phyloP scores from a whole-genome alignment of 148 eudicot genomes.

The Rhododendron kiyosumense region DNA sequence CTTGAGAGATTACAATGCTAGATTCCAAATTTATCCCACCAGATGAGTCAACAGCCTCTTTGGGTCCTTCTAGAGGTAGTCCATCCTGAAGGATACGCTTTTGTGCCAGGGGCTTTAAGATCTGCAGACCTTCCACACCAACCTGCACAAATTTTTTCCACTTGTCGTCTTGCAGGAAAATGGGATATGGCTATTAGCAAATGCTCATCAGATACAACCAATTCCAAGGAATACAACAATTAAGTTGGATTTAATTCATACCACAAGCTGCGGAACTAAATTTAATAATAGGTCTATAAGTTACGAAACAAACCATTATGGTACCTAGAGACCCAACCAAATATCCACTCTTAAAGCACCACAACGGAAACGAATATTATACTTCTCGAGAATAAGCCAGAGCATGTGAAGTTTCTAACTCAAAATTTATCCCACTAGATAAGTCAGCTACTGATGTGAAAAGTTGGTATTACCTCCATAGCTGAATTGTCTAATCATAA shows the following conservation, averaged over 20 bases:
- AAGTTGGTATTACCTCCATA: background rate
- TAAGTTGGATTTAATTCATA: background rate
- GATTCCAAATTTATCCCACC: slow-evolving; percentile 75
- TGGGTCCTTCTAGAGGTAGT: slow-evolving; percentile 24
- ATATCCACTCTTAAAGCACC: background rate
- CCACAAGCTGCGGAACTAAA: background rate
- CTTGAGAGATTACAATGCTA: slow-evolving; percentile 58
- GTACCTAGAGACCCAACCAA: background rate
- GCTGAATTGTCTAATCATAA: no score
- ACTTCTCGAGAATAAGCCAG: background rate
- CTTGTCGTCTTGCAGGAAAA: background rate
- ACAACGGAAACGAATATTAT: background rate
- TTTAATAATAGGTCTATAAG: background rate
- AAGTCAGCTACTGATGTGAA: background rate
- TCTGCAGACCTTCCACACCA: slow-evolving; percentile 78
- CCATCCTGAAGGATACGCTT: slow-evolving; percentile 30
- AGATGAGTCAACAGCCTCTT: slow-evolving; percentile 32
- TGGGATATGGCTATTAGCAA: background rate
- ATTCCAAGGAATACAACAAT: background rate
- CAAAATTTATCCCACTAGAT: background rate
- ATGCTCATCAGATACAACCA: background rate
- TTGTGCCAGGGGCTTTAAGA: slow-evolving; percentile 63
- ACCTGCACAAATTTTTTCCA: slow-evolving; percentile 39
- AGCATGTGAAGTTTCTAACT: background rate
- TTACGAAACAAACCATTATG: background rate